phyloP scores from a whole-genome alignment of 1,284 basidiomycete genomes.

The Waitea zeae region DNA sequence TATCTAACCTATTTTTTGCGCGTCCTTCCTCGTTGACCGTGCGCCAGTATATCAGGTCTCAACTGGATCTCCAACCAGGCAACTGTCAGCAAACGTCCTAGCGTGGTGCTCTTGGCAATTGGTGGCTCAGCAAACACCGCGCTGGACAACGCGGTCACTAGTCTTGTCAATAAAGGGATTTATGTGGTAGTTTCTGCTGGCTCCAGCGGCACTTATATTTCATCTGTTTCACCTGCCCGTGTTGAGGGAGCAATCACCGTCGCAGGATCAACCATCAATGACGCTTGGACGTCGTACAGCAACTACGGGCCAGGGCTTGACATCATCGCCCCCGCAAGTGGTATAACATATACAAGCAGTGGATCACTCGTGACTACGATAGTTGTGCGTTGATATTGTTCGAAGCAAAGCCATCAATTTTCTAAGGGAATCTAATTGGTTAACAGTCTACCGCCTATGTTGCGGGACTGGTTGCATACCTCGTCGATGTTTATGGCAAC shows the following conservation, averaged over 20 bases:
- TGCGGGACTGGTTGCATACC: slow-evolving; percentile 17
- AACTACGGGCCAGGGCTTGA: slow-evolving; percentile 18
- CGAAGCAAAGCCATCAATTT: slow-evolving; percentile 14
- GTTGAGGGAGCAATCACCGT: slow-evolving; percentile 41
- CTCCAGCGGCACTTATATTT: slow-evolving; percentile 13
- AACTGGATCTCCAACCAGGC: slow-evolving; percentile 23
- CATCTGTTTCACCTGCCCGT: slow-evolving; percentile 14
- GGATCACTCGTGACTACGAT: too few relatives aligned
- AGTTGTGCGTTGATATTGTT: too few relatives aligned
- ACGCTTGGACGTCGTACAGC: slow-evolving; percentile 19
- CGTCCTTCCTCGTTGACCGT: too few relatives aligned
- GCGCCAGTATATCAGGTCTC: too few relatives aligned
- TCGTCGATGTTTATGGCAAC: slow-evolving; percentile 10
- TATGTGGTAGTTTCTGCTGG: slow-evolving; percentile 16
- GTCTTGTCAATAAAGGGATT: slow-evolving; percentile 13
- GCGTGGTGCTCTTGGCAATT: slow-evolving; percentile 58
- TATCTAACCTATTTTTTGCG: too few relatives aligned
- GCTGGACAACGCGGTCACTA: slow-evolving; percentile 41
- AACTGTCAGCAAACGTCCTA: slow-evolving; percentile 31
- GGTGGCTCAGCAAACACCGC: slow-evolving; percentile 45
- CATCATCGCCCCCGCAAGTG: slow-evolving; percentile 18
- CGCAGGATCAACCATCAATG: slow-evolving; percentile 37
- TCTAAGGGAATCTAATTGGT: slow-evolving; percentile 15
- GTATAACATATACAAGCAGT: too few relatives aligned
- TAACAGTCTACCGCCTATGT: slow-evolving; percentile 18